Evolutionary conservation across 2,329 filamentous ascomycete genomes (phyloP).

Genomic region (Lithohypha guttulata): DNA sequence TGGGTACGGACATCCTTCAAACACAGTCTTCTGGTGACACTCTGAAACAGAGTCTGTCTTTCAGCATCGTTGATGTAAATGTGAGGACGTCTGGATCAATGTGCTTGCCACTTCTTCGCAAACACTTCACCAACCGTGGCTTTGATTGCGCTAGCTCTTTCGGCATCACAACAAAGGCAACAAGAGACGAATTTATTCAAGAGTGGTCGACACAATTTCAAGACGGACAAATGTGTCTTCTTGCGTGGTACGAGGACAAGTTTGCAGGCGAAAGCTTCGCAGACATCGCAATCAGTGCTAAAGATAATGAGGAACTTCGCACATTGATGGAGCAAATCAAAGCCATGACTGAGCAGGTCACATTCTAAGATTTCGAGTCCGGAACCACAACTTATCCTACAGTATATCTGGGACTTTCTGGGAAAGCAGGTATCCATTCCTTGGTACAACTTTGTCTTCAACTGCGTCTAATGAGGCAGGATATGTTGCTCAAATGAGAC

Average conservation of each 20-base stretch:
- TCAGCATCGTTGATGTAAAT: neutral
- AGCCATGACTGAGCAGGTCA: too few species aligned
- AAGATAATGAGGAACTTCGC: neutral
- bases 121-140: neutral
- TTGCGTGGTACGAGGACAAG: neutral
- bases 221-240: neutral
- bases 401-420: too few species aligned
- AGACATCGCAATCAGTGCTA: neutral
- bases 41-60: neutral
- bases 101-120: neutral
- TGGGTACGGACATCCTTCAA: constrained; percentile 4
- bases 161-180: neutral
- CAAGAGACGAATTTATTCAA: neutral
- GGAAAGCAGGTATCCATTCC: too few species aligned
- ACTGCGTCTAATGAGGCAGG: too few species aligned
- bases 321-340: too few species aligned
- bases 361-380: too few species aligned
- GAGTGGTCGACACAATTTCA: neutral
- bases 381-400: too few species aligned
- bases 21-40: neutral
- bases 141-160: neutral
- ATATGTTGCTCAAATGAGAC: too few species aligned
- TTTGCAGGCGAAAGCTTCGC: neutral
- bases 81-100: neutral
- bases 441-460: too few species aligned